Conservation (phyloP, 495 filamentous ascomycete genomes). For the Tuber microsphaerosporum region DNA sequence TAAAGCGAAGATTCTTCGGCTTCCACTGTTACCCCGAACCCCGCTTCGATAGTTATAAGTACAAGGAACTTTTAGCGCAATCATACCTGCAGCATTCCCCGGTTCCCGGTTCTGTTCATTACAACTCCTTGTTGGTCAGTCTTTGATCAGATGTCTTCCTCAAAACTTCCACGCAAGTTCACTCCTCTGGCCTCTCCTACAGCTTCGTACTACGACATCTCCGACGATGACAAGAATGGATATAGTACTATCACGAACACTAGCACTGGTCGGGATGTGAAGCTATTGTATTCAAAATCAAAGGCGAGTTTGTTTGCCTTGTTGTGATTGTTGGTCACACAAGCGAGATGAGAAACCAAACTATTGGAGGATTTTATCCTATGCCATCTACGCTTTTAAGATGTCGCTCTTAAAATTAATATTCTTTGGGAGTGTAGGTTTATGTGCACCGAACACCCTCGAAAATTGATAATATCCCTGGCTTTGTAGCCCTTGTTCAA, state of each 20-base stretch:
- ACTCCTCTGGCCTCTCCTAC: constrained; percentile 59
- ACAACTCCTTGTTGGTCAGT: not conserved
- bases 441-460: constrained; percentile 96
- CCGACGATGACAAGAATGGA: constrained; percentile 78
- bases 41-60: not conserved
- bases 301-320: constrained; percentile 54
- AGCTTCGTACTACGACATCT: constrained; percentile 91
- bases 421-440: constrained; percentile 51
- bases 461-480: constrained; percentile 90
- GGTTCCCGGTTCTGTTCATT: not conserved
- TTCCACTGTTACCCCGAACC: not conserved
- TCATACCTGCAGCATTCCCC: not conserved
- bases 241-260: constrained; percentile 92
- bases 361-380: constrained; percentile 6
- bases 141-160: constrained; percentile 1
- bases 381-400: constrained; percentile 9
- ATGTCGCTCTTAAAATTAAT: constrained; percentile 13
- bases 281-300: constrained; percentile 94
- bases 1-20: not conserved
- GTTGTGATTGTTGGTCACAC: constrained; percentile 6
- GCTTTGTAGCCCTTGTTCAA: constrained; percentile 88
- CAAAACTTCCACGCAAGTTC: constrained; percentile 15
- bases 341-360: constrained; percentile 29
- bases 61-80: not conserved
- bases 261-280: constrained; percentile 73